These are phyloP conservation scores for Kentomonas sorsogonicus DNA, from an alignment of 208 protist species.

Conservation along the genomic window DNA sequence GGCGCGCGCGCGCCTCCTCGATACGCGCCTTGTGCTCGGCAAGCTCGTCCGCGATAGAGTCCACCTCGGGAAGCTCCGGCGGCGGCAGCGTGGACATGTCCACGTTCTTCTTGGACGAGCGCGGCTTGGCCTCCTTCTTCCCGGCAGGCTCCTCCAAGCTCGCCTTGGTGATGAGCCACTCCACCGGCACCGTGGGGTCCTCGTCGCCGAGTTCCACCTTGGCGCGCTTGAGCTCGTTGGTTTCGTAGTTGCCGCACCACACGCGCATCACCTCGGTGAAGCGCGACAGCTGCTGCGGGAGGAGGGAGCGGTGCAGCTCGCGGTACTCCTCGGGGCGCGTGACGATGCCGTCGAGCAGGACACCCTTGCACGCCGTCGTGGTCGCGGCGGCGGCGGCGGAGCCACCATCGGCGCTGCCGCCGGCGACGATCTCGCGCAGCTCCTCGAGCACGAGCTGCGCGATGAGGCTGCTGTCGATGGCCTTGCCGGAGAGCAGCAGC, in stretches of 20 bases:
- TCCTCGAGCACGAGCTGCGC: slow-evolving; percentile 47
- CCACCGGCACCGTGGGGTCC: slow-evolving; percentile 13
- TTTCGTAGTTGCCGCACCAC: slow-evolving; percentile 3
- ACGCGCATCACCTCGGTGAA: slow-evolving; percentile 5
- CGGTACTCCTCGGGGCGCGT: slow-evolving; percentile 30
- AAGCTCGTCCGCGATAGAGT: slow-evolving; percentile 28
- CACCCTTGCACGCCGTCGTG: slow-evolving; percentile 16
- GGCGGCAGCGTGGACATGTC: slow-evolving; percentile 60
- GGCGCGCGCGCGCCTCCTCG: slow-evolving; percentile 26
- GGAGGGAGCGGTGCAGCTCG: slow-evolving; percentile 12
- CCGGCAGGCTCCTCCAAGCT: slow-evolving; percentile 19
- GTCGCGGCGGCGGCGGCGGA: too few relatives aligned
- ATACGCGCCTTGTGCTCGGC: slow-evolving; percentile 42
- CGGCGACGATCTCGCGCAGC: slow-evolving; percentile 25
- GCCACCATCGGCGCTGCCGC: too few relatives aligned
- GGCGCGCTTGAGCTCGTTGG: too few relatives aligned
- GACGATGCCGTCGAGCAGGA: slow-evolving; percentile 68
- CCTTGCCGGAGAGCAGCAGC: slow-evolving; percentile 33
- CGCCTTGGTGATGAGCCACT: too few relatives aligned
- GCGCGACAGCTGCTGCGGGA: slow-evolving; percentile 15
- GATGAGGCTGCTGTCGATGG: slow-evolving; percentile 35
- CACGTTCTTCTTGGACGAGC: slow-evolving; percentile 38
- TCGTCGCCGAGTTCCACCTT: too few relatives aligned
- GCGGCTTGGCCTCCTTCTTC: slow-evolving; percentile 49
- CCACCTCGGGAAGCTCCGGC: slow-evolving; percentile 64